Evolutionary conservation across 352 stramenopile species (phyloP).

Genomic region (Globisporangium cylindrosporum): DNA sequence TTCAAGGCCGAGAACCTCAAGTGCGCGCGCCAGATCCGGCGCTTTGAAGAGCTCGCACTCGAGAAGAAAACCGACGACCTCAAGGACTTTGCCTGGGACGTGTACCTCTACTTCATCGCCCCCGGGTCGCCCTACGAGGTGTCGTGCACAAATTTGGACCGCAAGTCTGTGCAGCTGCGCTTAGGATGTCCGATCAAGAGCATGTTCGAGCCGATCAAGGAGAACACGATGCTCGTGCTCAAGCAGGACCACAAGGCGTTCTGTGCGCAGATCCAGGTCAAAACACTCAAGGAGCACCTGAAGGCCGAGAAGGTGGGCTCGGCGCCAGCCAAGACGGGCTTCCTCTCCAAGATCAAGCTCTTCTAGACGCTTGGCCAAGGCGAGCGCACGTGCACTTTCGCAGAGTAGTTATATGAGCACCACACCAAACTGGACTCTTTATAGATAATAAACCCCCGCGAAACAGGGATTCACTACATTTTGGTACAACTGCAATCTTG

Average conservation of each 20-base stretch:
- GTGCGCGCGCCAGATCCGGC: slow-evolving; percentile 73
- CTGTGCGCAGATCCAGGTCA: slow-evolving; percentile 60
- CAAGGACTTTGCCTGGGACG: slow-evolving; percentile 76
- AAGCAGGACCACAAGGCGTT: slow-evolving; percentile 86
- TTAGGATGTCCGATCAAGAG: slow-evolving; percentile 72
- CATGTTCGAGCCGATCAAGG: slow-evolving; percentile 86
- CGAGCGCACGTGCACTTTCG: not conserved
- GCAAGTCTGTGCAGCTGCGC: slow-evolving; percentile 79
- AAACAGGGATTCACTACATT: too few species aligned
- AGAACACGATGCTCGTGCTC: slow-evolving; percentile 83
- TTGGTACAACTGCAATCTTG: too few species aligned
- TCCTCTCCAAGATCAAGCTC: slow-evolving; percentile 74
- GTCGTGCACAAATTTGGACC: slow-evolving; percentile 79
- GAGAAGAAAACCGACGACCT: slow-evolving; percentile 69
- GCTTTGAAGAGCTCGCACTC: slow-evolving; percentile 73
- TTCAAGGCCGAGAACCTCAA: slow-evolving; percentile 87
- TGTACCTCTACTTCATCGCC: slow-evolving; percentile 85
- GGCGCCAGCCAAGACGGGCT: slow-evolving; percentile 43
- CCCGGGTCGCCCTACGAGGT: slow-evolving; percentile 73
- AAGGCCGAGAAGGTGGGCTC: slow-evolving; percentile 53
- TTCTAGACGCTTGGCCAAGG: slow-evolving; percentile 27
- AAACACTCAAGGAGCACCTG: slow-evolving; percentile 72
- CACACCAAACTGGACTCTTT: too few species aligned
- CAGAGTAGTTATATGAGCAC: not conserved
- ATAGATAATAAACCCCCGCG: too few species aligned